Evolutionary conservation across 169 alveolate species (phyloP).

Genomic region (Plasmodium cynomolgi): DNA sequence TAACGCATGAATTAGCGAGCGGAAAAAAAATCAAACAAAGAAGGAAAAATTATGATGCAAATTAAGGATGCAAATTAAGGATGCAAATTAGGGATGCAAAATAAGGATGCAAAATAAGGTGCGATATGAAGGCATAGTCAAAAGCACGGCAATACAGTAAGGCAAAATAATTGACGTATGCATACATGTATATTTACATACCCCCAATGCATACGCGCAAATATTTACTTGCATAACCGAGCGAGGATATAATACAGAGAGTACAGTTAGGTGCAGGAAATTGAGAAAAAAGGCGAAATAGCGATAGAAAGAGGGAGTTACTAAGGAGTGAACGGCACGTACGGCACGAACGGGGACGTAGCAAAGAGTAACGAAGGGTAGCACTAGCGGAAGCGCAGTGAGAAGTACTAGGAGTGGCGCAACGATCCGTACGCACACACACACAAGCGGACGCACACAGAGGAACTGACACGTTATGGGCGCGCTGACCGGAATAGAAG

Average conservation of each 20-base stretch:
- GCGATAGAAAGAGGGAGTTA: neutral
- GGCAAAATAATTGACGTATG: neutral
- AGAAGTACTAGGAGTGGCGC: slow-evolving; percentile 4
- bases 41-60: neutral
- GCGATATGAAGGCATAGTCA: neutral
- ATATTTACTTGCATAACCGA: neutral
- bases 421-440: neutral
- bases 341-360: neutral
- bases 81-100: neutral
- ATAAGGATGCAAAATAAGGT: neutral
- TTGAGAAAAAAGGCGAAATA: slow-evolving; percentile 3
- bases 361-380: neutral
- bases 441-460: neutral
- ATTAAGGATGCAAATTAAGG: neutral
- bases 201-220: neutral
- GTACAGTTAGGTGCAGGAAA: neutral
- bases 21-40: neutral
- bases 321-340: neutral
- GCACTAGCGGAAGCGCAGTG: neutral
- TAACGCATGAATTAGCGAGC: slow-evolving; percentile 1
- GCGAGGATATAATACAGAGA: neutral
- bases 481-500: neutral
- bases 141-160: neutral
- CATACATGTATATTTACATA: neutral
- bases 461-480: slow-evolving; percentile 48